phyloP scores from a whole-genome alignment of 225 moss, liverwort and hornwort genomes.

The Pleurozium schreberi region DNA sequence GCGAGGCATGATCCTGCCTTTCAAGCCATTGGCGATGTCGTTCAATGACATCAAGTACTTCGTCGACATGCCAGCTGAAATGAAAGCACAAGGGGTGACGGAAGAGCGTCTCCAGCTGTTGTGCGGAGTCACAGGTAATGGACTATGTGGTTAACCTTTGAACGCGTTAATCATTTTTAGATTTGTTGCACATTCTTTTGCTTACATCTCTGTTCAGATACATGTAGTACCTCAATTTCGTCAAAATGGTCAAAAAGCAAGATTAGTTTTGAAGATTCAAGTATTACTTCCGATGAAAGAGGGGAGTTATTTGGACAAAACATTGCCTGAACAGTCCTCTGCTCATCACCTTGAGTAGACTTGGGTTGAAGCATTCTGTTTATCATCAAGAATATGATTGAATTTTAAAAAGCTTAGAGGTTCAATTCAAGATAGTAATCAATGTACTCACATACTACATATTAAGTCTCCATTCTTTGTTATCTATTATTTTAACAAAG shows the following conservation, averaged over 20 bases:
- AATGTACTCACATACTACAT: too few relatives aligned
- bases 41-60: conserved; percentile 68
- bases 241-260: too few relatives aligned
- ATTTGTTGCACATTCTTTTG: too few relatives aligned
- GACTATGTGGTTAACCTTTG: too few relatives aligned
- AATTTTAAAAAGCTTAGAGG: not conserved
- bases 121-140: conserved; percentile 18
- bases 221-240: too few relatives aligned
- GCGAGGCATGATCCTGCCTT: conserved; percentile 74
- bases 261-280: too few relatives aligned
- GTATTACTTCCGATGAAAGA: not conserved
- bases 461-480: not conserved
- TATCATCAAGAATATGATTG: not conserved
- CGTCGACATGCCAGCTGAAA: conserved; percentile 59
- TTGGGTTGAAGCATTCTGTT: not conserved
- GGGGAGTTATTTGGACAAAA: not conserved
- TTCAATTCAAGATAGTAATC: not conserved
- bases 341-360: not conserved
- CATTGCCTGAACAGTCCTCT: not conserved
- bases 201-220: not conserved
- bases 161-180: not conserved
- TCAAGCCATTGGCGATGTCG: conserved; percentile 61
- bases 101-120: conserved; percentile 49
- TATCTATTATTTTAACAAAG: too few relatives aligned
- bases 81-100: conserved; percentile 68